A percentile compares a stretch with the other conserved stretches of the same genome.
Evolutionary conservation across 2,329 filamentous ascomycete genomes (phyloP).

Genomic region (Leptographium procerum): DNA sequence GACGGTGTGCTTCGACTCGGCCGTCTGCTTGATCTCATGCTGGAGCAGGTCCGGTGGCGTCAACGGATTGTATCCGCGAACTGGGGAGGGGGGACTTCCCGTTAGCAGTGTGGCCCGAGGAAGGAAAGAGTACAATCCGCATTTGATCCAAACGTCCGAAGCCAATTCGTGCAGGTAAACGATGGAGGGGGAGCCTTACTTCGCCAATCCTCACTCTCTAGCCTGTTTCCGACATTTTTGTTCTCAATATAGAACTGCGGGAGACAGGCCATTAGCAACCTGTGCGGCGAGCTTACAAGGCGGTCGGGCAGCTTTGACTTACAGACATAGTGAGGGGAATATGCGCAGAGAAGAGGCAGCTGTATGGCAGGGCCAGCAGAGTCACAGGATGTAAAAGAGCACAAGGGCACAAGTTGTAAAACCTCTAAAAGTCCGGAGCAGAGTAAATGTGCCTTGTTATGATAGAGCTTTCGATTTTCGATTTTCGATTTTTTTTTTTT

Average conservation of each 20-base stretch:
- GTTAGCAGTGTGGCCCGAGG: not conserved
- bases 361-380: not conserved
- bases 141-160: no score
- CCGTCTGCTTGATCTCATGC: constrained; percentile 66
- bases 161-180: no score
- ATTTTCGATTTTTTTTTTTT: no score
- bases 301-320: constrained; percentile 13
- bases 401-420: not conserved
- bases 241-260: constrained; percentile 65
- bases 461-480: not conserved
- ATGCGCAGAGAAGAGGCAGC: not conserved
- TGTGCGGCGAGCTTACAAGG: not conserved
- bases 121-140: no score
- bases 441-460: not conserved
- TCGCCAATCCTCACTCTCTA: constrained; percentile 68
- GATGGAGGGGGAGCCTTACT: constrained; percentile 47
- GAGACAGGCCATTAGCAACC: not conserved
- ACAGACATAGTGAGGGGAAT: constrained; percentile 21
- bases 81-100: constrained; percentile 25
- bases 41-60: constrained; percentile 91
- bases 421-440: not conserved
- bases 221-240: constrained; percentile 64
- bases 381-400: not conserved
- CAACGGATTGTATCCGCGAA: constrained; percentile 84
- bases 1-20: constrained; percentile 48